Conservation (phyloP, 1,284 basidiomycete genomes). For the Pholiota adiposa region DNA sequence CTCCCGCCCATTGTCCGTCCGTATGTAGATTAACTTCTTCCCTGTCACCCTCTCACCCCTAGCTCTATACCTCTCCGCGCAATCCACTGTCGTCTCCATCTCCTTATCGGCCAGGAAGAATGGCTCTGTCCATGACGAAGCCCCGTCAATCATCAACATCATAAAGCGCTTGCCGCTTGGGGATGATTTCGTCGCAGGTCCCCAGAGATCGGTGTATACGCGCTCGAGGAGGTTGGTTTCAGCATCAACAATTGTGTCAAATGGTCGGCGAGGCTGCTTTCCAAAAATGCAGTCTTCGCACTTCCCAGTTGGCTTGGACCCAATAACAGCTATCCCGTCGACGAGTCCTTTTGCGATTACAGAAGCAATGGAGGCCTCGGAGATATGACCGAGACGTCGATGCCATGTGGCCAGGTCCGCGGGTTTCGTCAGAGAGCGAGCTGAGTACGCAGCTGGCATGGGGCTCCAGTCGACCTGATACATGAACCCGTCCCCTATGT, state of each 20-base stretch:
- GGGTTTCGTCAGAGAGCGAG: neutral
- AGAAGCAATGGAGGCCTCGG: neutral
- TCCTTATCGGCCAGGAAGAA: constrained; percentile 22
- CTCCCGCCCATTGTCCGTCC: constrained; percentile 18
- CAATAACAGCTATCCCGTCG: constrained; percentile 12
- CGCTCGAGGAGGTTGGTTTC: constrained; percentile 18
- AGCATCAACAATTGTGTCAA: constrained; percentile 13
- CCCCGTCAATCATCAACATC: constrained; percentile 22
- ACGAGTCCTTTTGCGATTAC: constrained; percentile 4
- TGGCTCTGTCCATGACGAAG: neutral
- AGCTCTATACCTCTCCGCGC: constrained; percentile 16
- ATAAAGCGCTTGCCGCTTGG: constrained; percentile 20
- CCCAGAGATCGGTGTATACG: constrained; percentile 1
- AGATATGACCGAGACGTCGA: neutral
- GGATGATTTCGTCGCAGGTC: constrained; percentile 21
- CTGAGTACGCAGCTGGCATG: neutral
- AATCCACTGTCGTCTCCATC: constrained; percentile 11
- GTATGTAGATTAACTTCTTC: constrained; percentile 10
- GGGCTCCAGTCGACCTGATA: neutral
- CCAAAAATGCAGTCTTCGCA: constrained; percentile 28
- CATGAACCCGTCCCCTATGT: neutral
- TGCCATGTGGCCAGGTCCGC: neutral
- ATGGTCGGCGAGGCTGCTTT: constrained; percentile 22
- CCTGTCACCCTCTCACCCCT: constrained; percentile 23
- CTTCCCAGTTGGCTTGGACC: neutral